phyloP scores from a whole-genome alignment of 2,329 filamentous ascomycete species.

The Botrytis fabae region DNA sequence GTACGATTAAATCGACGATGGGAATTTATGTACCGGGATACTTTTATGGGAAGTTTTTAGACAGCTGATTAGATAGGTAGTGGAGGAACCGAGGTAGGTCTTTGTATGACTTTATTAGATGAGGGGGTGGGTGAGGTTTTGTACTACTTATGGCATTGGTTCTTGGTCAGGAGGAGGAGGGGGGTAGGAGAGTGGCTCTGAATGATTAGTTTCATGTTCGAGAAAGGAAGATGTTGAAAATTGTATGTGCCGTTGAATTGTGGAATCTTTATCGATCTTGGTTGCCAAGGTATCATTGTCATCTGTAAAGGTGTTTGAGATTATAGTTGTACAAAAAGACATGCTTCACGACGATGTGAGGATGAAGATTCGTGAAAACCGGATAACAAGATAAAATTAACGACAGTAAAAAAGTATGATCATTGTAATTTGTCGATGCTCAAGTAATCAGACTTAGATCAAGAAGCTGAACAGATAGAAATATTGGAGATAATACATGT shows the following conservation, averaged over 20 bases:
- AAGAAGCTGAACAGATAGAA: background rate
- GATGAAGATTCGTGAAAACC: background rate
- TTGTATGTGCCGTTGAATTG: background rate
- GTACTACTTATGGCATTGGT: background rate
- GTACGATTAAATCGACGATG: background rate
- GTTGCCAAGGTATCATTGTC: background rate
- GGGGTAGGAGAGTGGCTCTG: background rate
- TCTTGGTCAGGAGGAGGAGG: no score
- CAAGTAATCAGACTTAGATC: background rate
- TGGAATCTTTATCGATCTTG: background rate
- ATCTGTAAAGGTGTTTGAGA: background rate
- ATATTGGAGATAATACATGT: background rate
- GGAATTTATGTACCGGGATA: background rate
- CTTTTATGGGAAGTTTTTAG: background rate
- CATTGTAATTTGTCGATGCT: no score
- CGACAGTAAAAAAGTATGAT: no score
- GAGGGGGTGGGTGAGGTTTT: background rate
- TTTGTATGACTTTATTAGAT: background rate
- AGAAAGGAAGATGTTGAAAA: background rate
- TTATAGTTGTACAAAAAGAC: background rate
- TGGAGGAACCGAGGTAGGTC: background rate
- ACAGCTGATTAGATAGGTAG: background rate
- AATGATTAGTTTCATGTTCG: background rate
- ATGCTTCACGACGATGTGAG: background rate
- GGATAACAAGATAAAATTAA: background rate